Percentiles rank a stretch among this genome's conserved stretches.
phyloP scores from a whole-genome alignment of 164 flowering plant species.

The Umbellularia californica region DNA sequence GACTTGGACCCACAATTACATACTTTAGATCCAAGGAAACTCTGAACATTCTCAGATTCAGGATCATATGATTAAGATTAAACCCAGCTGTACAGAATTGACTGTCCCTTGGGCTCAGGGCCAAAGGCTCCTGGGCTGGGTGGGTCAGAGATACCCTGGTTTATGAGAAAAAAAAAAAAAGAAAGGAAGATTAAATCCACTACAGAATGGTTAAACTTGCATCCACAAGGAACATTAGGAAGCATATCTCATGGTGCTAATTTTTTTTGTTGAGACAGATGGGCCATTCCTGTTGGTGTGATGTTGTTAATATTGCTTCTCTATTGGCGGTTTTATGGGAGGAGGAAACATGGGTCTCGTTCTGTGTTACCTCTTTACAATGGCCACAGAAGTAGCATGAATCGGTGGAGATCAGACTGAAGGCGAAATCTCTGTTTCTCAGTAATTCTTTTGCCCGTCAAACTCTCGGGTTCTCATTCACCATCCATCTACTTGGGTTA shows the following conservation, averaged over 20 bases:
- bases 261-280: slow-evolving; percentile 41
- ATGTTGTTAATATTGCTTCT: slow-evolving; percentile 44
- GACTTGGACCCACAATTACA: too few relatives aligned
- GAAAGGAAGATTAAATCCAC: too few relatives aligned
- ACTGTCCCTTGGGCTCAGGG: too few relatives aligned
- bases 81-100: too few relatives aligned
- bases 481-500: background rate
- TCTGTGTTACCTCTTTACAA: slow-evolving; percentile 69
- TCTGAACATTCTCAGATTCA: too few relatives aligned
- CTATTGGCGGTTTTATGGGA: slow-evolving; percentile 81
- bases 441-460: background rate
- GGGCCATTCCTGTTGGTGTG: slow-evolving; percentile 71
- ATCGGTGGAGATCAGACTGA: slow-evolving; percentile 67
- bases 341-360: slow-evolving; percentile 55
- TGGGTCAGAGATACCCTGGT: too few relatives aligned
- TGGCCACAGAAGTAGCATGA: slow-evolving; percentile 35
- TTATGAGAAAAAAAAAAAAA: too few relatives aligned
- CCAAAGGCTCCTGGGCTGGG: too few relatives aligned
- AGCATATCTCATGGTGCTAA: background rate
- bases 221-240: too few relatives aligned
- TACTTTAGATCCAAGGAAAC: too few relatives aligned
- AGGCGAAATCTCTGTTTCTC: background rate
- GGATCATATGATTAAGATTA: too few relatives aligned
- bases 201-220: too few relatives aligned
- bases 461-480: background rate